phyloP scores from a whole-genome alignment of 306 rosid genomes.

The Gillenia trifoliata region DNA sequence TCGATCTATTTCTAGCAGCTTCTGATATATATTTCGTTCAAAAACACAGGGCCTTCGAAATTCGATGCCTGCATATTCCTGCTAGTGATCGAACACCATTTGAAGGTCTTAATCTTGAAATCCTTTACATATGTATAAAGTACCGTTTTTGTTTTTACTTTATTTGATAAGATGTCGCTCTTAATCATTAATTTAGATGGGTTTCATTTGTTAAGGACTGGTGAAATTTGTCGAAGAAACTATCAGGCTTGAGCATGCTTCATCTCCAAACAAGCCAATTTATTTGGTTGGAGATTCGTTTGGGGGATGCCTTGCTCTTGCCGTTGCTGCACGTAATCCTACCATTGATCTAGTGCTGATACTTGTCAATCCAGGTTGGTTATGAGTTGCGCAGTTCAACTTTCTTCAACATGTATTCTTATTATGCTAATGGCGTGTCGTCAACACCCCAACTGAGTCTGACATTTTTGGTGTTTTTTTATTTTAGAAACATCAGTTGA shows the following conservation, averaged over 20 bases:
- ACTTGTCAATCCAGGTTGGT: no score
- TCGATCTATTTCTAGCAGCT: background rate
- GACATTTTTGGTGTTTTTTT: conserved; percentile 8
- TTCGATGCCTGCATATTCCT: conserved; percentile 88
- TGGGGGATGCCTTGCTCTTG: no score
- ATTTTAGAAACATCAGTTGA: conserved; percentile 77
- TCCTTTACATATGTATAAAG: background rate
- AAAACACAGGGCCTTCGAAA: conserved; percentile 76
- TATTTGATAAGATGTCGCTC: conserved; percentile 6
- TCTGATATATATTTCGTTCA: conserved; percentile 4
- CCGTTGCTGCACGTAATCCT: no score
- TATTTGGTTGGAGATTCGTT: no score
- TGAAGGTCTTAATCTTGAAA: conserved; percentile 61
- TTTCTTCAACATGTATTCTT: conserved; percentile 13
- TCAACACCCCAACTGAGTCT: background rate
- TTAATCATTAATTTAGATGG: no score
- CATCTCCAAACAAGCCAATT: no score
- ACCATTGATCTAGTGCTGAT: no score
- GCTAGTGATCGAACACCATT: conserved; percentile 74
- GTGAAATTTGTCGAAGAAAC: no score
- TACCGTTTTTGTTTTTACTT: background rate
- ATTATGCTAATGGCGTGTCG: conserved; percentile 9
- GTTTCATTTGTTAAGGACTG: no score
- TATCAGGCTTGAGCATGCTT: no score
- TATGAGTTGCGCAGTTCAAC: conserved; percentile 5